Percentiles rank a stretch among this genome's conserved stretches.
These are phyloP conservation scores for Solanum lycopersicoides DNA, from an alignment of 257 asterid genomes.

Conservation along the genomic window DNA sequence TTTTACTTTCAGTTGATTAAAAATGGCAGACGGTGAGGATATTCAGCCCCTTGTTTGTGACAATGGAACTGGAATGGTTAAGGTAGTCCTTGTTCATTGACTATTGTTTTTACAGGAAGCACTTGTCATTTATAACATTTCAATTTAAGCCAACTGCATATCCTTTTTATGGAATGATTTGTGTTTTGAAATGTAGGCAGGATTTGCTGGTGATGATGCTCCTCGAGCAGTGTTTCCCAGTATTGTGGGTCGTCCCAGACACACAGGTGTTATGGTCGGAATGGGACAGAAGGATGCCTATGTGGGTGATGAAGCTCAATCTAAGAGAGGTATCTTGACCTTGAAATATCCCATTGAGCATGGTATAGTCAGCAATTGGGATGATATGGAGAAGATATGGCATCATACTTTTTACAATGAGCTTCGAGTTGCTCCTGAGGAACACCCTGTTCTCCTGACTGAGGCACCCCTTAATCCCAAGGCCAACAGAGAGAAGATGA, in stretches of 20 bases:
- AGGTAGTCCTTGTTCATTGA: constrained; percentile 1
- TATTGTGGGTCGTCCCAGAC: constrained; percentile 40
- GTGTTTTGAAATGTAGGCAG: constrained; percentile 16
- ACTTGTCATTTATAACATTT: not conserved
- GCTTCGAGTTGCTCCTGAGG: constrained; percentile 47
- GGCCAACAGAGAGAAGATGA: constrained; percentile 47
- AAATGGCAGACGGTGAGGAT: constrained; percentile 31
- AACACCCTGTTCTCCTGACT: constrained; percentile 39
- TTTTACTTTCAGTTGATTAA: not conserved
- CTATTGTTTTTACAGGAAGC: not conserved
- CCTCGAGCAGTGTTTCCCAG: constrained; percentile 45
- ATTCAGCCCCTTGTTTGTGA: constrained; percentile 37
- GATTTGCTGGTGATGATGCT: constrained; percentile 47
- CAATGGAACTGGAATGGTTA: constrained; percentile 40
- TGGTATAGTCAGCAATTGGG: constrained; percentile 45
- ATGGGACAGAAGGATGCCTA: constrained; percentile 50
- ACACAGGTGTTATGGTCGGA: constrained; percentile 48
- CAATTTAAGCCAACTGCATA: not conserved
- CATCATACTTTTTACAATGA: constrained; percentile 48
- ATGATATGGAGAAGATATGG: constrained; percentile 46
- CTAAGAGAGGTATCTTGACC: constrained; percentile 43
- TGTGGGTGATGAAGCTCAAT: constrained; percentile 42
- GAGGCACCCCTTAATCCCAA: constrained; percentile 50
- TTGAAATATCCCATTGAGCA: constrained; percentile 41
- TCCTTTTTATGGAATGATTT: not conserved